Conservation (phyloP, 768 basidiomycete species). For the Podaxis rugospora region DNA sequence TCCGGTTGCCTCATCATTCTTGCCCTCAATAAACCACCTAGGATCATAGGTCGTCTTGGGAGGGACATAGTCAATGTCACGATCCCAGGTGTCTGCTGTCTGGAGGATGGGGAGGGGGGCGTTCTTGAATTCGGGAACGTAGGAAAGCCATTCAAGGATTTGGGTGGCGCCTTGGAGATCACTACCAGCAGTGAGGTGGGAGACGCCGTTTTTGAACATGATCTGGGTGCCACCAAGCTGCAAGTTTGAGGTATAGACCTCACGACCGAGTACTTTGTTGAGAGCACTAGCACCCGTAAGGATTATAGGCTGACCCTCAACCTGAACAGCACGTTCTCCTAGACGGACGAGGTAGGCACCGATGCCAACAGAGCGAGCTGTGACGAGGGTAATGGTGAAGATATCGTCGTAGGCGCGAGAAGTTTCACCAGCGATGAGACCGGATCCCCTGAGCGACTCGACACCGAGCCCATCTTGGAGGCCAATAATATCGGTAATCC, state of each 20-base stretch:
- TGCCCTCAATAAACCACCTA: conserved; percentile 96
- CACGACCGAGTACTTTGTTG: conserved; percentile 98
- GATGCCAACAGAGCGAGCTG: conserved; percentile 97
- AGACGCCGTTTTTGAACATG: conserved; percentile 99
- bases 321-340: conserved; percentile 96
- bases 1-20: conserved; percentile 73
- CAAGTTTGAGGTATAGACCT: conserved; percentile 97
- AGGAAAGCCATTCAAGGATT: conserved; percentile 93
- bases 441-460: conserved; percentile 92
- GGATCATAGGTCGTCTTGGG: conserved; percentile 97
- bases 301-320: conserved; percentile 99
- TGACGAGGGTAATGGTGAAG: conserved; percentile 98
- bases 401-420: conserved; percentile 99
- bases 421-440: conserved; percentile 97
- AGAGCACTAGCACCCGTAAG: conserved; percentile 94
- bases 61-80: conserved; percentile 83
- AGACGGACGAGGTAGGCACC: conserved; percentile 98
- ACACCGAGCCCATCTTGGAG: conserved; percentile 97
- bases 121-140: conserved; percentile 81
- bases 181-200: conserved; percentile 91
- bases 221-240: conserved; percentile 99
- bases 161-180: conserved; percentile 94
- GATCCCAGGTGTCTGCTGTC: conserved; percentile 81
- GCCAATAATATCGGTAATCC: conserved; percentile 95
- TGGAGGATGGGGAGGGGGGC: conserved; percentile 76